phyloP scores from a whole-genome alignment of 1,284 basidiomycete genomes.

The Tilletia horrida region DNA sequence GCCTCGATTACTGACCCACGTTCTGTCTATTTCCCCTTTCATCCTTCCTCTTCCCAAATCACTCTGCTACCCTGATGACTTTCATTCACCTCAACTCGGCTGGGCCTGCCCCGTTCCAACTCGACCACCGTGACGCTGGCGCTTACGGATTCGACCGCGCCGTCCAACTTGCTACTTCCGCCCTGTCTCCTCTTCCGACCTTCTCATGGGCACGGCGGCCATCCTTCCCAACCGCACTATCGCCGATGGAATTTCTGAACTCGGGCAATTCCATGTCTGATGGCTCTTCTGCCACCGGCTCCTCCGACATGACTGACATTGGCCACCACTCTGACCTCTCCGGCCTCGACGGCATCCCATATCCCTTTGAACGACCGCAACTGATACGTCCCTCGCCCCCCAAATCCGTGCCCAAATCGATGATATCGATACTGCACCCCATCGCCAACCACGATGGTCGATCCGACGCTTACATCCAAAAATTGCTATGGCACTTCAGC shows the following conservation, averaged over 20 bases:
- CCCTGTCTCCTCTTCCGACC: too few species aligned
- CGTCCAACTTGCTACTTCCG: too few species aligned
- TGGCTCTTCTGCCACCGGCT: not conserved
- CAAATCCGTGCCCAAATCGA: not conserved
- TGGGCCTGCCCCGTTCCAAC: too few species aligned
- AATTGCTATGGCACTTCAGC: conserved; percentile 14
- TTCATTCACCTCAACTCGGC: too few species aligned
- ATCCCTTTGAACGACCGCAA: not conserved
- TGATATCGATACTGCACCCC: not conserved
- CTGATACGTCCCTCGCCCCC: not conserved
- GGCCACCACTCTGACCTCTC: not conserved
- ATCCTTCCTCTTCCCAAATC: too few species aligned
- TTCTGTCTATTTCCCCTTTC: too few species aligned
- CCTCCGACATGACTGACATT: not conserved
- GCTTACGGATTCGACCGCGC: too few species aligned
- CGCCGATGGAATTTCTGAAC: conserved; percentile 4
- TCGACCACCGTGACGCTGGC: too few species aligned
- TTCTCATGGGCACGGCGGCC: too few species aligned
- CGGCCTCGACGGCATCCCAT: not conserved
- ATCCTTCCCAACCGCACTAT: not conserved
- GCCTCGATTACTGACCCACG: too few species aligned
- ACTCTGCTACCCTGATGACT: too few species aligned
- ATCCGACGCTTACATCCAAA: not conserved
- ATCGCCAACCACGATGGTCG: not conserved
- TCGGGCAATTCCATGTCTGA: not conserved